phyloP scores from a whole-genome alignment of 805 yeast genomes.

The Saturnispora kantuleensis region DNA sequence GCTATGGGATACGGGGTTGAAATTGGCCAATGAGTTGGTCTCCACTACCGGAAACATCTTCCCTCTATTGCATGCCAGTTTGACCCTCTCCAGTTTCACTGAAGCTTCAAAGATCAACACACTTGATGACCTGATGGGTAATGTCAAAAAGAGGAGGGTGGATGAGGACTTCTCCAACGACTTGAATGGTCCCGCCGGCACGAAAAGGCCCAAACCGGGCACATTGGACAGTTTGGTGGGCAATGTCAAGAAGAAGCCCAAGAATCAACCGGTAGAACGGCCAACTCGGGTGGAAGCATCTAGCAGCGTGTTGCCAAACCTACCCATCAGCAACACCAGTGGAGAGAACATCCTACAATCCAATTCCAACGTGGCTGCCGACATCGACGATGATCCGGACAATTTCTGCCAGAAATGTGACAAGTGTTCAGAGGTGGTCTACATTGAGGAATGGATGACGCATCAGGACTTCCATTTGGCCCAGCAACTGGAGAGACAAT shows the following conservation, averaged over 20 bases:
- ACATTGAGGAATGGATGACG: slow-evolving; percentile 8
- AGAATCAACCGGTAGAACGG: neutral
- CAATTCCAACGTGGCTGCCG: neutral
- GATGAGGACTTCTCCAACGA: slow-evolving; percentile 19
- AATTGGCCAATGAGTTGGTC: slow-evolving; percentile 18
- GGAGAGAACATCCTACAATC: no score
- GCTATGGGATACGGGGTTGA: slow-evolving; percentile 16
- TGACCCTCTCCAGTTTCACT: slow-evolving; percentile 42
- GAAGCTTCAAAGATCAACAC: slow-evolving; percentile 20
- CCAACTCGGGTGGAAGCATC: no score
- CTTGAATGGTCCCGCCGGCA: slow-evolving; percentile 11
- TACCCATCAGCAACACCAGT: no score
- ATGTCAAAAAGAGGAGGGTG: slow-evolving; percentile 7
- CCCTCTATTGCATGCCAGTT: slow-evolving; percentile 41
- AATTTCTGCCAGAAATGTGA: slow-evolving; percentile 8
- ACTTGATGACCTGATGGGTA: slow-evolving; percentile 21
- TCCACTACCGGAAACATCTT: slow-evolving; percentile 16
- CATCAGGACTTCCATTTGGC: slow-evolving; percentile 26
- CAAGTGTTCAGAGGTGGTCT: slow-evolving; percentile 12
- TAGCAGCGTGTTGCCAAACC: no score
- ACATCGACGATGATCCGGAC: neutral
- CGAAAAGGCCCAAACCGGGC: neutral
- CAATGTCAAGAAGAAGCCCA: neutral
- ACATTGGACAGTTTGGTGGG: neutral
- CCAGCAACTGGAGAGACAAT: slow-evolving; percentile 12